Evolutionary conservation across 2,329 filamentous ascomycete genomes (phyloP).

Genomic region (Apiospora marii): DNA sequence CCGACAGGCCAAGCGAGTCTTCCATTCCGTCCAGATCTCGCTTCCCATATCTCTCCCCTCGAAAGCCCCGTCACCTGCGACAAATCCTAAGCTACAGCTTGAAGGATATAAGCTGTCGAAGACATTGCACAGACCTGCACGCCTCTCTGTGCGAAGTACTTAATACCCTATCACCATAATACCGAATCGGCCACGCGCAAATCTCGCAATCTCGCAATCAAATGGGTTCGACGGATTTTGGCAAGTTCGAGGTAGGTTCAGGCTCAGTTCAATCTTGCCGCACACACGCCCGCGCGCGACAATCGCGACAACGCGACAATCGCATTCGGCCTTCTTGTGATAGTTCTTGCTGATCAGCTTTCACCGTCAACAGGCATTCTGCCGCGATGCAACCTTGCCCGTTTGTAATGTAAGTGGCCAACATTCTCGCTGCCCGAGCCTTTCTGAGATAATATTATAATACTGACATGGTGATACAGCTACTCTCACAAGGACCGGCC

Average conservation of each 20-base stretch:
- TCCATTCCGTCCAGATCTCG: neutral
- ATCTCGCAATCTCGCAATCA: constrained; percentile 24
- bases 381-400: constrained; percentile 82
- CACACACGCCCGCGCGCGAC: neutral
- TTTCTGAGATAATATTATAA: constrained; percentile 32
- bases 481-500: constrained; percentile 59
- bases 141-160: constrained; percentile 19
- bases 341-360: constrained; percentile 32
- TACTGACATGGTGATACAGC: constrained; percentile 50
- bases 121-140: constrained; percentile 20
- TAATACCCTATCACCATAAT: constrained; percentile 13
- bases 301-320: constrained; percentile 15
- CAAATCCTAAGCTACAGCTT: constrained; percentile 15
- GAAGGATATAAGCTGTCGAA: constrained; percentile 4
- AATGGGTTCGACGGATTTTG: constrained; percentile 69
- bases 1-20: neutral
- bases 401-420: constrained; percentile 78
- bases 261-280: constrained; percentile 32
- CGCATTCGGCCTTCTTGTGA: neutral
- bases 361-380: constrained; percentile 70
- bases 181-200: neutral
- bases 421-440: neutral
- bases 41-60: neutral
- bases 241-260: constrained; percentile 64
- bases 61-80: constrained; percentile 17